Conservation (phyloP, 768 basidiomycete species). For the Russula sp. region DNA sequence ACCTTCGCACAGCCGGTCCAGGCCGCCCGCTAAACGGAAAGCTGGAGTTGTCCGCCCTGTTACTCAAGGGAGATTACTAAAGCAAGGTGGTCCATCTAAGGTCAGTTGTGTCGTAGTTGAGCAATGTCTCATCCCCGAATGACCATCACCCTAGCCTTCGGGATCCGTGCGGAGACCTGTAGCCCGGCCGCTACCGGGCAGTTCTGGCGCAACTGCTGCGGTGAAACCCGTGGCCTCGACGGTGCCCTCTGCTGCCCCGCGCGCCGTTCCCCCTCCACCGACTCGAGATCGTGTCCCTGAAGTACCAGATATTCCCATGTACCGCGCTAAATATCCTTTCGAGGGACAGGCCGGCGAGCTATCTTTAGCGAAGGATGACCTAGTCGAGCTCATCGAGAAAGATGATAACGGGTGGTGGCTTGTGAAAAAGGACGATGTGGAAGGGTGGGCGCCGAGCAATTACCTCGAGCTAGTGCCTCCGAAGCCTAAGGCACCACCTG, state of each 20-base stretch:
- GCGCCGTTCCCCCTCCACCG: conserved; percentile 41
- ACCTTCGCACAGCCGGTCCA: conserved; percentile 71
- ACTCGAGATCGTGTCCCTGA: conserved; percentile 39
- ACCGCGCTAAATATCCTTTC: conserved; percentile 90
- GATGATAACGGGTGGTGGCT: conserved; percentile 98
- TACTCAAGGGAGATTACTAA: conserved; percentile 75
- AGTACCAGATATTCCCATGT: conserved; percentile 65
- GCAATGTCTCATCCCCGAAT: background rate
- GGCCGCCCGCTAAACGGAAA: conserved; percentile 82
- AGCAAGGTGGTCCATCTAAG: conserved; percentile 66
- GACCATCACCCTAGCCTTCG: conserved; percentile 23
- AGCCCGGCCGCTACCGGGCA: conserved; percentile 59
- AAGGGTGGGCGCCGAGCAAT: conserved; percentile 95
- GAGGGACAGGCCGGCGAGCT: conserved; percentile 91
- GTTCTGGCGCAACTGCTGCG: conserved; percentile 38
- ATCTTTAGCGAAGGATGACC: conserved; percentile 81
- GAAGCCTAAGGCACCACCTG: conserved; percentile 61
- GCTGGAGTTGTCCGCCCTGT: conserved; percentile 81
- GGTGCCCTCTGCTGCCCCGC: conserved; percentile 37
- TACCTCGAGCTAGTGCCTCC: conserved; percentile 80
- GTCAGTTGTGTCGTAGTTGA: conserved; percentile 19
- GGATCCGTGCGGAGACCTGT: conserved; percentile 44
- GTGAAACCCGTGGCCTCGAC: conserved; percentile 32
- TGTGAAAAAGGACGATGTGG: conserved; percentile 70
- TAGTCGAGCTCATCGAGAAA: conserved; percentile 88